phyloP scores from a whole-genome alignment of 805 yeast genomes.

The Limtongia smithiae region DNA sequence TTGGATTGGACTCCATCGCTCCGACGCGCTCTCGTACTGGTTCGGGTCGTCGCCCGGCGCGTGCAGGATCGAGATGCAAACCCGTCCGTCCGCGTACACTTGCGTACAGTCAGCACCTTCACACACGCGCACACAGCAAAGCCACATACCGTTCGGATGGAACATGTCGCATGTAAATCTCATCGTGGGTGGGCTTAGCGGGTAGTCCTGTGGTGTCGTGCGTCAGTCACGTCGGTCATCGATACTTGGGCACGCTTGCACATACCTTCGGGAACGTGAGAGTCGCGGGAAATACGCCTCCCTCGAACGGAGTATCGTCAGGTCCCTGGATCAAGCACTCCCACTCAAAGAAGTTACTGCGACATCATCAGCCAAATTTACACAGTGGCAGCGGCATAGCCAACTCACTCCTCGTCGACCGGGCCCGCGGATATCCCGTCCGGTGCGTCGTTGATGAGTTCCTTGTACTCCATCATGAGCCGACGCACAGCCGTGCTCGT shows the following conservation, averaged over 20 bases:
- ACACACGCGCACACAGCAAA: neutral
- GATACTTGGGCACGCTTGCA: no score
- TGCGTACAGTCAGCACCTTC: neutral
- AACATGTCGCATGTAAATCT: conserved; percentile 74
- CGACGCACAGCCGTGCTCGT: conserved; percentile 74
- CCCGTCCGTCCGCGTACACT: conserved; percentile 88
- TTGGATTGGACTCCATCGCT: conserved; percentile 97
- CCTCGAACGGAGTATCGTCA: conserved; percentile 76
- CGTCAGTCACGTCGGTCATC: no score
- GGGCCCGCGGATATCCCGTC: conserved; percentile 97
- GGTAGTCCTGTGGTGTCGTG: conserved; percentile 57
- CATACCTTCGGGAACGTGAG: conserved; percentile 56
- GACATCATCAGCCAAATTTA: neutral
- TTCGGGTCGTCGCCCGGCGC: conserved; percentile 97
- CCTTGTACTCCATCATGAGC: conserved; percentile 83
- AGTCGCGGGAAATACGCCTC: conserved; percentile 80
- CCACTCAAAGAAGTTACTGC: conserved; percentile 62
- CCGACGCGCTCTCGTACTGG: conserved; percentile 92
- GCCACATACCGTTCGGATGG: conserved; percentile 68
- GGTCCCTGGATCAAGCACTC: conserved; percentile 85
- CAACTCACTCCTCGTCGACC: conserved; percentile 53
- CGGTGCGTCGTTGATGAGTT: conserved; percentile 78
- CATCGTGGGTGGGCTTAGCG: conserved; percentile 75
- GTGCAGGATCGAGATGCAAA: conserved; percentile 91
- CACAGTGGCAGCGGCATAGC: neutral